A percentile compares a stretch with the other conserved stretches of the same genome.
Evolutionary conservation across 306 rosid species (phyloP).

Genomic region (Neltuma alba): DNA sequence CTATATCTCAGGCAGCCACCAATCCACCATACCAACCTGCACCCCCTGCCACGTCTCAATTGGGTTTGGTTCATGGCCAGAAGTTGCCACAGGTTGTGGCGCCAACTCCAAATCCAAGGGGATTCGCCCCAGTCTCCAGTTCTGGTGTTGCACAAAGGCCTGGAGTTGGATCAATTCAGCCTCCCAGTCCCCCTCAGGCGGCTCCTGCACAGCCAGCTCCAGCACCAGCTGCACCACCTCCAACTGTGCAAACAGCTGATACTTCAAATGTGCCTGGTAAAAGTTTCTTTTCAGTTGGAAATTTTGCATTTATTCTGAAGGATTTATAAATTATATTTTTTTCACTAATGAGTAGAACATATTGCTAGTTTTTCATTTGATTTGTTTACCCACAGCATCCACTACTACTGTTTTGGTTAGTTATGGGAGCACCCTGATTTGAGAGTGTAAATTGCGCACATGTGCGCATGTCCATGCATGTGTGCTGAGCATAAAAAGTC

Average conservation of each 20-base stretch:
- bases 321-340: neutral
- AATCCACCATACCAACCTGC: constrained; percentile 68
- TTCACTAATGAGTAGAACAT: neutral
- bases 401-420: constrained; percentile 2
- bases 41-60: constrained; percentile 39
- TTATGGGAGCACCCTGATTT: neutral
- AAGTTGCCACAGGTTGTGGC: constrained; percentile 60
- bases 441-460: neutral
- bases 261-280: constrained; percentile 93
- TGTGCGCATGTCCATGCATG: neutral
- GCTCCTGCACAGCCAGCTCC: constrained; percentile 64
- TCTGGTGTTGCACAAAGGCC: constrained; percentile 74
- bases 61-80: constrained; percentile 46
- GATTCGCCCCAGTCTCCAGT: constrained; percentile 66
- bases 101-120: constrained; percentile 60
- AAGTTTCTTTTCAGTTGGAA: neutral
- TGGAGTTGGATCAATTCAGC: constrained; percentile 65
- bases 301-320: neutral
- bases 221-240: constrained; percentile 75
- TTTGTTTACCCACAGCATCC: neutral
- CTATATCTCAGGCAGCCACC: constrained; percentile 53
- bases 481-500: neutral
- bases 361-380: neutral
- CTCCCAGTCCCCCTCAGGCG: constrained; percentile 76
- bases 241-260: constrained; percentile 89